A percentile compares a stretch with the other conserved stretches of the same genome.
These are phyloP conservation scores for Diaporthe destruens DNA, from an alignment of 2,329 filamentous ascomycete species.

Conservation along the genomic window DNA sequence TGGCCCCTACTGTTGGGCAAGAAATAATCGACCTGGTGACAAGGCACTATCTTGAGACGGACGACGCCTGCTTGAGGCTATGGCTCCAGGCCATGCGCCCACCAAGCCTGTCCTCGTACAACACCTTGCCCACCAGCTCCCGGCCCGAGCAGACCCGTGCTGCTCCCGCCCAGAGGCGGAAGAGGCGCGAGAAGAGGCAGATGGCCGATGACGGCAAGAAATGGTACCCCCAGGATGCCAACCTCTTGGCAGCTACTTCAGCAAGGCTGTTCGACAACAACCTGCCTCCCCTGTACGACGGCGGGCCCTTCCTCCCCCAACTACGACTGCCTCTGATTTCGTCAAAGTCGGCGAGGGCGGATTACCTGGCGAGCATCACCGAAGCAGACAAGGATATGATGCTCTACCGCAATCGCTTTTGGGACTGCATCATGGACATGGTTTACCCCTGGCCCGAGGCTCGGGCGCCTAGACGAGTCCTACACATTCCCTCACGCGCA, in stretches of 20 bases:
- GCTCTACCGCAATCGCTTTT: background rate
- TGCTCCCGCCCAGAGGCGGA: slow-evolving; percentile 5
- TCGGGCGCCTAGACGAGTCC: slow-evolving; percentile 13
- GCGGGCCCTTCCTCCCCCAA: slow-evolving; percentile 13
- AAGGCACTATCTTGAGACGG: slow-evolving; percentile 46
- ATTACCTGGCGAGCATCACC: background rate
- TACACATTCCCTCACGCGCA: slow-evolving; percentile 15
- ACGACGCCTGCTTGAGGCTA: slow-evolving; percentile 41
- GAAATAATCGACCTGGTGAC: slow-evolving; percentile 44
- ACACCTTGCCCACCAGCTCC: slow-evolving; percentile 19
- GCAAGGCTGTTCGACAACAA: background rate
- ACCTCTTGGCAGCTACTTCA: slow-evolving; percentile 17
- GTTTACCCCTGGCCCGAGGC: slow-evolving; percentile 30
- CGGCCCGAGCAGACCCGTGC: background rate
- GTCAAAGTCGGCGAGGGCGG: background rate
- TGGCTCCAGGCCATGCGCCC: slow-evolving; percentile 42
- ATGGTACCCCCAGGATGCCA: slow-evolving; percentile 32
- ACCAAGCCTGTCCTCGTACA: slow-evolving; percentile 20
- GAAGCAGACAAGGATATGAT: background rate
- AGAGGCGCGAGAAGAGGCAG: background rate
- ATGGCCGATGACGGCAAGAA: slow-evolving; percentile 15
- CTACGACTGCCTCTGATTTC: slow-evolving; percentile 3
- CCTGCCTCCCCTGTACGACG: slow-evolving; percentile 18
- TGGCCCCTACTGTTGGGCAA: slow-evolving; percentile 37
- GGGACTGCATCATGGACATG: background rate